Conservation (phyloP, 805 yeast genomes). For the Cyberlindnera xylosilytica region DNA sequence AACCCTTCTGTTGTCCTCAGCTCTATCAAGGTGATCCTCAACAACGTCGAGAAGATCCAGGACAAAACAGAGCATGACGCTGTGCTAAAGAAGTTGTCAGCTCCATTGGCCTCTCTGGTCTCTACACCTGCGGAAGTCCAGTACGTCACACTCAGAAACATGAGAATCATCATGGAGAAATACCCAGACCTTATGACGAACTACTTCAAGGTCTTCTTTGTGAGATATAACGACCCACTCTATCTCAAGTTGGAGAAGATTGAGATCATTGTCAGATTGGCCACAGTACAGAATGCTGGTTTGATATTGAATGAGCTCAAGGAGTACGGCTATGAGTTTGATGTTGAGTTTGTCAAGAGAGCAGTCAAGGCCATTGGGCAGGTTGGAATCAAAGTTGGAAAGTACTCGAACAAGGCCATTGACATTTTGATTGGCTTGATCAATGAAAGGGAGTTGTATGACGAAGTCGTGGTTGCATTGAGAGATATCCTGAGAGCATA, state of each 20-base stretch:
- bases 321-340: conserved; percentile 84
- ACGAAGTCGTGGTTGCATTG: conserved; percentile 59
- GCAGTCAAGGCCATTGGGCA: conserved; percentile 69
- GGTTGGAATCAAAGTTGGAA: conserved; percentile 61
- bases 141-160: conserved; percentile 87
- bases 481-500: conserved; percentile 67
- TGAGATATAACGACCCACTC: conserved; percentile 81
- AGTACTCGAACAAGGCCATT: conserved; percentile 50
- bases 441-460: conserved; percentile 62
- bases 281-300: conserved; percentile 55
- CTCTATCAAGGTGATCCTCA: conserved; percentile 75
- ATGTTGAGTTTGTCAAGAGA: conserved; percentile 67
- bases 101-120: conserved; percentile 84
- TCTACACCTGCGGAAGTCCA: conserved; percentile 93
- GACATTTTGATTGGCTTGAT: conserved; percentile 58
- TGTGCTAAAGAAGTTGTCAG: conserved; percentile 66
- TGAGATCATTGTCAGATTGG: conserved; percentile 69
- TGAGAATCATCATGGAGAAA: conserved; percentile 82
- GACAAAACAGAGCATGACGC: conserved; percentile 34
- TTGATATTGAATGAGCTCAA: conserved; percentile 65
- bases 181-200: conserved; percentile 76
- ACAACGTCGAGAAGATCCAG: conserved; percentile 54
- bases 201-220: conserved; percentile 85
- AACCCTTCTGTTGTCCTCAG: conserved; percentile 92
- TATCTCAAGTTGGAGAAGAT: conserved; percentile 75